Conservation (phyloP, 2,329 filamentous ascomycete genomes). For the Paecilomyces fulvus region DNA sequence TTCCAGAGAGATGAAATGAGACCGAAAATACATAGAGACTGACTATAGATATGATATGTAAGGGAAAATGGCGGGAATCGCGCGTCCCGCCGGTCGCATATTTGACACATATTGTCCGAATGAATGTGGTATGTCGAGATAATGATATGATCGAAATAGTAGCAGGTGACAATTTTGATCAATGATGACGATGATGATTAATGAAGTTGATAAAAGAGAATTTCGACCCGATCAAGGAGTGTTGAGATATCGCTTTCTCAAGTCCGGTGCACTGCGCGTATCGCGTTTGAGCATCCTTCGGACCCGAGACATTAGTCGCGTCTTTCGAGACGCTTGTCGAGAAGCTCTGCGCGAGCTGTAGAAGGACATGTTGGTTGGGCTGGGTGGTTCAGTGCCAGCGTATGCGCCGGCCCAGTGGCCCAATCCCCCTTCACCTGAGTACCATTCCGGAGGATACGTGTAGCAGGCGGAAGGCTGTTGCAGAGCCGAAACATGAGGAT, state of each 20-base stretch:
- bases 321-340: conserved; percentile 7
- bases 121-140: neutral
- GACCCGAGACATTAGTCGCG: conserved; percentile 23
- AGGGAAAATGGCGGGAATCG: neutral
- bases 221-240: neutral
- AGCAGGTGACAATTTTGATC: neutral
- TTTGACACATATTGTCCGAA: neutral
- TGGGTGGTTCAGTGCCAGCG: conserved; percentile 14
- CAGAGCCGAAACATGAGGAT: conserved; percentile 29
- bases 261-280: conserved; percentile 1
- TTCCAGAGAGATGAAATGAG: neutral
- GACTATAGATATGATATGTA: neutral
- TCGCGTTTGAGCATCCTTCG: conserved; percentile 25
- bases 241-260: neutral
- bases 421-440: conserved; percentile 20
- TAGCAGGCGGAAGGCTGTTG: conserved; percentile 21
- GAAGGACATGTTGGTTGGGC: conserved; percentile 6
- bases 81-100: neutral
- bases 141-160: neutral
- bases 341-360: conserved; percentile 13
- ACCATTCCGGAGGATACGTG: conserved; percentile 13
- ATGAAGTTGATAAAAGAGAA: neutral
- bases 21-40: neutral
- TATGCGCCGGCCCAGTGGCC: conserved; percentile 25
- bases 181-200: neutral